Evolutionary conservation across 805 yeast genomes (phyloP).

Genomic region (Cyberlindnera galapagoensis): DNA sequence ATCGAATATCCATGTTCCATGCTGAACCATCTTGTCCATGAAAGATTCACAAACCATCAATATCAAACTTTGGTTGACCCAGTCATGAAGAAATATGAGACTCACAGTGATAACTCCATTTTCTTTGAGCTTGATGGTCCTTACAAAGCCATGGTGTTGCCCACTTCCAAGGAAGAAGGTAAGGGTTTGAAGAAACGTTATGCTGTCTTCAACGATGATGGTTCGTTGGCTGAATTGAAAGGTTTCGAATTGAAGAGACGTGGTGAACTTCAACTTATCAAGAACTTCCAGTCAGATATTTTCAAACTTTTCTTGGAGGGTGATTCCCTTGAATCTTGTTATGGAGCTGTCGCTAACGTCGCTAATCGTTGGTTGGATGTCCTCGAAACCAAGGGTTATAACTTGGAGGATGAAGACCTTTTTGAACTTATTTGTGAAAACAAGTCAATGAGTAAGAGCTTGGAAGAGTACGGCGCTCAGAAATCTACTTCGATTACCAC

Average conservation of each 20-base stretch:
- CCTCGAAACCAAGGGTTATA: constrained; percentile 75
- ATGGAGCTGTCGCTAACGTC: constrained; percentile 81
- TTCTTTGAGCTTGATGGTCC: constrained; percentile 99
- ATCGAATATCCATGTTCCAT: constrained; percentile 94
- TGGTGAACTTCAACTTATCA: constrained; percentile 90
- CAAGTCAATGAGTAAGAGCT: constrained; percentile 87
- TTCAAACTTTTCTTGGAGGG: constrained; percentile 91
- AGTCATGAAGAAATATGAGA: constrained; percentile 58
- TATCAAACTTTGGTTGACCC: constrained; percentile 83
- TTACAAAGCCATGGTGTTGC: constrained; percentile 92
- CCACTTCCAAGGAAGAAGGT: constrained; percentile 96
- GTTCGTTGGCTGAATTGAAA: constrained; percentile 87
- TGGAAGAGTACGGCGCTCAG: constrained; percentile 83
- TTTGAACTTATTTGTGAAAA: constrained; percentile 94
- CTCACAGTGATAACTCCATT: constrained; percentile 85
- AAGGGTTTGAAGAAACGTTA: constrained; percentile 93
- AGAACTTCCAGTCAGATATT: constrained; percentile 91
- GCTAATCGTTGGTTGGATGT: constrained; percentile 97
- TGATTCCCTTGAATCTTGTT: constrained; percentile 68
- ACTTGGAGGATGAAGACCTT: constrained; percentile 89
- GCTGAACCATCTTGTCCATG: constrained; percentile 90
- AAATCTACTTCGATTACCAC: constrained; percentile 96
- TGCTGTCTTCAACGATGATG: constrained; percentile 95
- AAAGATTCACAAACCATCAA: constrained; percentile 87
- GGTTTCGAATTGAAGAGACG: constrained; percentile 96